These are phyloP conservation scores for Aegilops bicornis DNA, from an alignment of 176 grass and related monocot species.

Conservation along the genomic window DNA sequence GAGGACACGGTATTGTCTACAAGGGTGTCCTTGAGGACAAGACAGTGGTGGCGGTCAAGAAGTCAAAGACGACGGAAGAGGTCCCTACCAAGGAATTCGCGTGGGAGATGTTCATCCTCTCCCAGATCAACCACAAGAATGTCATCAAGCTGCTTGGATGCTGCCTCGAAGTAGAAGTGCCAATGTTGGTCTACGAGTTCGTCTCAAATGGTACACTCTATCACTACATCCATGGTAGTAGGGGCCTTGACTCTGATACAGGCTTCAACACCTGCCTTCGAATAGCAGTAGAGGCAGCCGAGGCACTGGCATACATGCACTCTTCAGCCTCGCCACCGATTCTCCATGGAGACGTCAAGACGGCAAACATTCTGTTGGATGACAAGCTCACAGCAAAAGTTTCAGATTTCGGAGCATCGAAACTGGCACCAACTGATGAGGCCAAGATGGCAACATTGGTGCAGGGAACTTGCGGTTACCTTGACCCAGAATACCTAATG, in stretches of 20 bases:
- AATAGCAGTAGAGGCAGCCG: constrained; percentile 47
- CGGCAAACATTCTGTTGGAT: constrained; percentile 61
- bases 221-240: constrained; percentile 47
- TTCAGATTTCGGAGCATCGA: constrained; percentile 68
- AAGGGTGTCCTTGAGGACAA: constrained; percentile 49
- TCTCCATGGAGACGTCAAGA: constrained; percentile 72
- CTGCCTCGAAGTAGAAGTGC: constrained; percentile 62
- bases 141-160: constrained; percentile 63
- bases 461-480: constrained; percentile 67
- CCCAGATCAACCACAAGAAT: constrained; percentile 70
- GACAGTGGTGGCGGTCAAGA: constrained; percentile 49
- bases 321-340: constrained; percentile 45
- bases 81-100: constrained; percentile 47
- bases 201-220: constrained; percentile 62
- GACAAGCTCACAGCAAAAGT: constrained; percentile 44
- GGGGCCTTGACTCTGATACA: constrained; percentile 9
- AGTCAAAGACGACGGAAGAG: constrained; percentile 50
- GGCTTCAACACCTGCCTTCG: constrained; percentile 8
- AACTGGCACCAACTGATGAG: constrained; percentile 44
- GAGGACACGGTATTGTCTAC: constrained; percentile 56
- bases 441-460: constrained; percentile 57
- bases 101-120: constrained; percentile 57
- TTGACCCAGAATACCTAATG: constrained; percentile 61
- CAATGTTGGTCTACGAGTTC: constrained; percentile 62
- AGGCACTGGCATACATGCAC: constrained; percentile 57